Conservation (phyloP, 108 stramenopile species). For the Cylindrotheca closterium region DNA sequence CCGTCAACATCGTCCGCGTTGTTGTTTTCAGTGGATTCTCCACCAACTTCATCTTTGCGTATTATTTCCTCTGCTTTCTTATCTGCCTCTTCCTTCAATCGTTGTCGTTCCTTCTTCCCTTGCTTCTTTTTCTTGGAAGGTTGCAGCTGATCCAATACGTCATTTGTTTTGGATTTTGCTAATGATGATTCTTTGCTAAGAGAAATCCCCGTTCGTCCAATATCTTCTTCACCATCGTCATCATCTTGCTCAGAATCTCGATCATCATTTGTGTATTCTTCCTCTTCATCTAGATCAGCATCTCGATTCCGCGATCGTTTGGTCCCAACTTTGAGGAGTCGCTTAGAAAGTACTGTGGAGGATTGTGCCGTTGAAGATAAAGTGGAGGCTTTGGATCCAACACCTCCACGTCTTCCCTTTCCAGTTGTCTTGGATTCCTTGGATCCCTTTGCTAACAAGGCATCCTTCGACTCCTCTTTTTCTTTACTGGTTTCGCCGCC, state of each 20-base stretch:
- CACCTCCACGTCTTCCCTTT: slow-evolving; percentile 43
- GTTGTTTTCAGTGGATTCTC: background rate
- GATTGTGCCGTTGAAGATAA: too few species aligned
- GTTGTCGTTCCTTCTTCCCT: slow-evolving; percentile 61
- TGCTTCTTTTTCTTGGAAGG: slow-evolving; percentile 46
- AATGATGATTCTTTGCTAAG: slow-evolving; percentile 15
- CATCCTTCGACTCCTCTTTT: background rate
- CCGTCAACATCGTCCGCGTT: slow-evolving; percentile 4
- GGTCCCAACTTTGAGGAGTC: slow-evolving; percentile 55
- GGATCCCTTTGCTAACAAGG: background rate
- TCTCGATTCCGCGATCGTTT: slow-evolving; percentile 44
- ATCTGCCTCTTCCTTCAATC: slow-evolving; percentile 13
- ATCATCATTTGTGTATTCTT: slow-evolving; percentile 22
- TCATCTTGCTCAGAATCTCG: slow-evolving; percentile 21
- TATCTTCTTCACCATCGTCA: slow-evolving; percentile 54
- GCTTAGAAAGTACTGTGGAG: slow-evolving; percentile 22
- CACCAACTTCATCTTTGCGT: slow-evolving; percentile 1
- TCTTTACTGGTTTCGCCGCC: slow-evolving; percentile 22
- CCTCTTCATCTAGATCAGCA: slow-evolving; percentile 54
- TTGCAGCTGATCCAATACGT: background rate
- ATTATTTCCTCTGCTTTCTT: slow-evolving; percentile 1
- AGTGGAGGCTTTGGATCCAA: slow-evolving; percentile 48
- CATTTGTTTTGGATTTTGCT: slow-evolving; percentile 6
- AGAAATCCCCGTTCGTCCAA: slow-evolving; percentile 60
- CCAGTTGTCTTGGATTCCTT: background rate